phyloP scores from a whole-genome alignment of 1,284 basidiomycete genomes.

The Tylopilus orsonianus region DNA sequence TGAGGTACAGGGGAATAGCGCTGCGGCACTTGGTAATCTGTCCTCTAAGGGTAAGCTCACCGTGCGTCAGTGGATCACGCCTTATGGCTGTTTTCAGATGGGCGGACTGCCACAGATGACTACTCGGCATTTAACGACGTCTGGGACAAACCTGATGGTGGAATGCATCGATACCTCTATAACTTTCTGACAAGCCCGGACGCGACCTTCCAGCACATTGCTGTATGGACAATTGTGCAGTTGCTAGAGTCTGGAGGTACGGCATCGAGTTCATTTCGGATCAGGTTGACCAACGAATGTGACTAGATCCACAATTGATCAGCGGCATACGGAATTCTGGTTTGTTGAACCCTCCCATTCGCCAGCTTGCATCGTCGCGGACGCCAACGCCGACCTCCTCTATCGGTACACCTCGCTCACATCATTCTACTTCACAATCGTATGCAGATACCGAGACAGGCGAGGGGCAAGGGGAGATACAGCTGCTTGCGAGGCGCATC shows the following conservation, averaged over 20 bases:
- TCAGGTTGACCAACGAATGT: conserved; percentile 1
- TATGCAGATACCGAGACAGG: conserved; percentile 81
- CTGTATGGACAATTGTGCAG: conserved; percentile 98
- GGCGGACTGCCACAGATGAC: conserved; percentile 82
- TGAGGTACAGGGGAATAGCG: conserved; percentile 98
- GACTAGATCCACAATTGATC: conserved; percentile 79
- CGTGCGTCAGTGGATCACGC: background rate
- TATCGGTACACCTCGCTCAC: conserved; percentile 71
- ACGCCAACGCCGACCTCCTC: conserved; percentile 72
- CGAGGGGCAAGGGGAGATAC: conserved; percentile 86
- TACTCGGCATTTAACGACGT: conserved; percentile 98
- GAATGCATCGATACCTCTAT: conserved; percentile 93
- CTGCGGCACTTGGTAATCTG: conserved; percentile 95
- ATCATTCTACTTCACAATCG: conserved; percentile 65
- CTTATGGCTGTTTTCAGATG: conserved; percentile 46
- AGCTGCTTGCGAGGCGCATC: conserved; percentile 80
- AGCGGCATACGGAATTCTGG: conserved; percentile 85
- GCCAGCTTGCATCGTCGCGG: conserved; percentile 74
- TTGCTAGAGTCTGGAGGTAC: conserved; percentile 89
- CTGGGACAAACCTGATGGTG: conserved; percentile 97
- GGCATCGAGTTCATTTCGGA: conserved; percentile 14
- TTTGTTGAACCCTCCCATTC: conserved; percentile 82
- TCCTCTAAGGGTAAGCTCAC: conserved; percentile 86
- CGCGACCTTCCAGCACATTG: conserved; percentile 99
- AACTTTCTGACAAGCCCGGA: conserved; percentile 93